phyloP scores from a whole-genome alignment of 805 yeast genomes.

The Maudiozyma barnettii region DNA sequence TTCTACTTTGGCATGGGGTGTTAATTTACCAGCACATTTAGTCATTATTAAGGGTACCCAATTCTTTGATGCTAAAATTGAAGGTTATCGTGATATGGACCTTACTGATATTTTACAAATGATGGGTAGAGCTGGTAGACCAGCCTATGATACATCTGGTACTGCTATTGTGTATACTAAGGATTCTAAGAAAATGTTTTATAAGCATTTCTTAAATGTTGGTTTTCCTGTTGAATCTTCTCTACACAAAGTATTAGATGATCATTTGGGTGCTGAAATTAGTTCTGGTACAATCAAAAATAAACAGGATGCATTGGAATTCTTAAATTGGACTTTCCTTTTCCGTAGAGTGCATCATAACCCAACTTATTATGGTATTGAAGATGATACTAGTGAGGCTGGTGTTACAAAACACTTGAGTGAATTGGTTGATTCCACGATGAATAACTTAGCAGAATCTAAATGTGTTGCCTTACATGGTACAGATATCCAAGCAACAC shows the following conservation, averaged over 20 bases:
- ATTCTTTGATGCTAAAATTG: conserved; percentile 85
- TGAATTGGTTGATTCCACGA: conserved; percentile 56
- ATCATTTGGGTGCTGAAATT: conserved; percentile 92
- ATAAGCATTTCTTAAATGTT: conserved; percentile 75
- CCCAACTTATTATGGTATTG: conserved; percentile 86
- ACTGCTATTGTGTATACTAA: conserved; percentile 86
- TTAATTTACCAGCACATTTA: conserved; percentile 96
- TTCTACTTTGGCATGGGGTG: conserved; percentile 99
- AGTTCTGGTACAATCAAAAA: conserved; percentile 87
- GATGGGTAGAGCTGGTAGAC: conserved; percentile 99
- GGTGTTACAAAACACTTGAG: conserved; percentile 54
- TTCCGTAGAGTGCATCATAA: conserved; percentile 89
- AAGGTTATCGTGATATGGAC: conserved; percentile 90
- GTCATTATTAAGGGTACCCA: conserved; percentile 96
- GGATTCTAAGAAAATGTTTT: conserved; percentile 73
- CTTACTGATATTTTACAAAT: conserved; percentile 94
- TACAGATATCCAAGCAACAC: conserved; percentile 52
- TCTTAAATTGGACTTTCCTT: conserved; percentile 93
- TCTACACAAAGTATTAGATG: conserved; percentile 67
- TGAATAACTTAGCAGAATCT: conserved; percentile 60
- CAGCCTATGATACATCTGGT: conserved; percentile 89
- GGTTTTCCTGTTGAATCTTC: conserved; percentile 95
- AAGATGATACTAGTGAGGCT: conserved; percentile 46
- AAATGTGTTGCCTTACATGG: conserved; percentile 51
- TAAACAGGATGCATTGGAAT: conserved; percentile 85